Evolutionary conservation across 768 basidiomycete genomes (phyloP).

Genomic region (Leccinum disarticulatum): DNA sequence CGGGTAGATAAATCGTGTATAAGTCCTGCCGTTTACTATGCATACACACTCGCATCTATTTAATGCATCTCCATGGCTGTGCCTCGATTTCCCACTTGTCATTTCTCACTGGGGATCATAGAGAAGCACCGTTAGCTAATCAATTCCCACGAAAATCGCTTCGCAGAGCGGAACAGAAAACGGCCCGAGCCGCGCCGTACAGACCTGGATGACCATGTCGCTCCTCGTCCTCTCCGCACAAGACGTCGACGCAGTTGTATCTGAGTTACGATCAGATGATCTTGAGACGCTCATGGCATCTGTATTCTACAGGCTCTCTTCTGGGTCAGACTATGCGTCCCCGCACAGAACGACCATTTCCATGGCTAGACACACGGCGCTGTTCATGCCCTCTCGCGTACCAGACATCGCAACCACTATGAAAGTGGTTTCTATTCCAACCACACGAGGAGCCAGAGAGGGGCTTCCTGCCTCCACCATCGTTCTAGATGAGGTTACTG

Average conservation of each 20-base stretch:
- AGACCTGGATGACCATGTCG: conserved; percentile 30
- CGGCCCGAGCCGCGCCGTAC: background rate
- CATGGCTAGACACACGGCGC: conserved; percentile 52
- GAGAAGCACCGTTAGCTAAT: too few species aligned
- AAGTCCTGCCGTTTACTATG: too few species aligned
- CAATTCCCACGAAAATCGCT: too few species aligned
- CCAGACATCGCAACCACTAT: conserved; percentile 55
- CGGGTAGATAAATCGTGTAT: too few species aligned
- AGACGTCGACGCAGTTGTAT: conserved; percentile 55
- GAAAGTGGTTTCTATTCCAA: conserved; percentile 82
- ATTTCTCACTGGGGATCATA: too few species aligned
- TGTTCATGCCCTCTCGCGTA: conserved; percentile 85
- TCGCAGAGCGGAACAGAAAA: background rate
- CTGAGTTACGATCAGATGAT: conserved; percentile 43
- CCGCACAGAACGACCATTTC: conserved; percentile 64
- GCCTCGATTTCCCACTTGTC: too few species aligned
- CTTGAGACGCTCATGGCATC: conserved; percentile 57
- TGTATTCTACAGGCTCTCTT: conserved; percentile 54
- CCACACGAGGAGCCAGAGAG: conserved; percentile 34
- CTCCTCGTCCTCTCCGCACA: conserved; percentile 60
- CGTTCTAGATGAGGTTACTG: conserved; percentile 69
- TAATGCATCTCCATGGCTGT: too few species aligned
- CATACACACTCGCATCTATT: too few species aligned
- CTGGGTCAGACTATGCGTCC: conserved; percentile 20
- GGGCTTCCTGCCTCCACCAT: conserved; percentile 80